A percentile compares a stretch with the other conserved stretches of the same genome.
These are phyloP conservation scores for Mrakia gelida DNA, from an alignment of 768 basidiomycete genomes.

Conservation along the genomic window DNA sequence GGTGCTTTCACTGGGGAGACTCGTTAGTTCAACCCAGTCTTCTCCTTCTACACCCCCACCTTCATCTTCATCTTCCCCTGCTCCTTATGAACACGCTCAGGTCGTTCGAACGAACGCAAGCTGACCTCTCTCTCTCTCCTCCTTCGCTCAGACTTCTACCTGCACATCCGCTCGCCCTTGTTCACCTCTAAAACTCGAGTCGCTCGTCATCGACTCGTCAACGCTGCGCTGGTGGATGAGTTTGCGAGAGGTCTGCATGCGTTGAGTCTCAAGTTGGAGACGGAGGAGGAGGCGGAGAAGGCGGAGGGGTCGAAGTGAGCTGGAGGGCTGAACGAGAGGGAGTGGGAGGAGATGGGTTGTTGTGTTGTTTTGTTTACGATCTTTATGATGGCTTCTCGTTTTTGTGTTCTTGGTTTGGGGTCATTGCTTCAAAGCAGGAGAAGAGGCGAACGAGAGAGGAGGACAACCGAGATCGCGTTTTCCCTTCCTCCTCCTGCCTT, in stretches of 20 bases:
- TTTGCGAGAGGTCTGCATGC: constrained; percentile 49
- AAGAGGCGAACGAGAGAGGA: too few relatives aligned
- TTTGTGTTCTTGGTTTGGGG: too few relatives aligned
- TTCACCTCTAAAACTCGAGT: constrained; percentile 44
- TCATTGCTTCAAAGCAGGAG: too few relatives aligned
- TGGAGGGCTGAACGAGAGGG: too few relatives aligned
- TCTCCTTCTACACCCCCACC: not conserved
- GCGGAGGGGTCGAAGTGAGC: not conserved
- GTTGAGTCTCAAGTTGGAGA: constrained; percentile 43
- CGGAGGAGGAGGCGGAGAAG: constrained; percentile 24
- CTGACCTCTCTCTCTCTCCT: not conserved
- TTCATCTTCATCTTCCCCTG: too few relatives aligned
- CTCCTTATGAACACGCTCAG: too few relatives aligned
- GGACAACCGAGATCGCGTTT: too few relatives aligned
- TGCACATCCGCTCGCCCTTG: constrained; percentile 38
- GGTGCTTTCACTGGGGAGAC: constrained; percentile 47
- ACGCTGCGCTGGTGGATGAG: constrained; percentile 46
- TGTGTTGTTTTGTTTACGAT: too few relatives aligned
- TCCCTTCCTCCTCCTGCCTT: too few relatives aligned
- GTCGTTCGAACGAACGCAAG: not conserved
- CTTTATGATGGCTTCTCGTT: too few relatives aligned
- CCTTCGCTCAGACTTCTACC: constrained; percentile 41
- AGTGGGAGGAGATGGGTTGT: not conserved
- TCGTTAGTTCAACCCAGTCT: constrained; percentile 40
- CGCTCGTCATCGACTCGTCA: constrained; percentile 48